These are phyloP conservation scores for Xylariaceae sp. DNA, from an alignment of 2,329 filamentous ascomycete species.

Conservation along the genomic window DNA sequence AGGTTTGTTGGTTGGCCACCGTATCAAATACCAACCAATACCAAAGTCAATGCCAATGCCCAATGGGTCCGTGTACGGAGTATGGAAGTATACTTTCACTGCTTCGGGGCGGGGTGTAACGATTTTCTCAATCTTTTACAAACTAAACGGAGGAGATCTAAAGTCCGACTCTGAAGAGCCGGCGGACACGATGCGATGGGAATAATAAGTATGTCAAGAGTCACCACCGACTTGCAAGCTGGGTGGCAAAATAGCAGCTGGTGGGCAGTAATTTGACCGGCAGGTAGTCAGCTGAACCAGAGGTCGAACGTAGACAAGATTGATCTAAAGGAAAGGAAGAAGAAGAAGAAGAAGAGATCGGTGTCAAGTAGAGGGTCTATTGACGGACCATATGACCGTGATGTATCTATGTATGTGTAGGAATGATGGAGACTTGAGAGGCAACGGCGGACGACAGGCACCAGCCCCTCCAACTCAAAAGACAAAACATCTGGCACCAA, in stretches of 20 bases:
- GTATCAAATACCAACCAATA: neutral
- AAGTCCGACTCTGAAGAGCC: constrained; percentile 21
- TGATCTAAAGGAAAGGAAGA: neutral
- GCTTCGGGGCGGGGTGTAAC: constrained; percentile 7
- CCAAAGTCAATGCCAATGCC: neutral
- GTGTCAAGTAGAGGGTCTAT: constrained; percentile 3
- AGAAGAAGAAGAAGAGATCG: neutral
- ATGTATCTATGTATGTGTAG: constrained; percentile 9
- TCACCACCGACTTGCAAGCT: neutral
- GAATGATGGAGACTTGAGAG: constrained; percentile 11
- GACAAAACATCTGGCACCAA: constrained; percentile 1
- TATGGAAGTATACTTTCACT: neutral
- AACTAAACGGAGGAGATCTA: constrained; percentile 17
- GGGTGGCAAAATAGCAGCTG: neutral
- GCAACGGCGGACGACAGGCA: constrained; percentile 12
- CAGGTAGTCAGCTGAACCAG: neutral
- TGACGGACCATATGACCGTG: constrained; percentile 11
- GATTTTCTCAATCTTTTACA: neutral
- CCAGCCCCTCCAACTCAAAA: constrained; percentile 9
- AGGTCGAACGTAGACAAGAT: neutral
- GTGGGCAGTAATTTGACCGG: neutral
- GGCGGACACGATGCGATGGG: neutral
- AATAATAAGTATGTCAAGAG: neutral
- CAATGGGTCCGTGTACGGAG: neutral
- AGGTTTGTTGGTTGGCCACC: constrained; percentile 21